These are phyloP conservation scores for Gelatoporia subvermispora DNA, from an alignment of 768 basidiomycete genomes.

Conservation along the genomic window DNA sequence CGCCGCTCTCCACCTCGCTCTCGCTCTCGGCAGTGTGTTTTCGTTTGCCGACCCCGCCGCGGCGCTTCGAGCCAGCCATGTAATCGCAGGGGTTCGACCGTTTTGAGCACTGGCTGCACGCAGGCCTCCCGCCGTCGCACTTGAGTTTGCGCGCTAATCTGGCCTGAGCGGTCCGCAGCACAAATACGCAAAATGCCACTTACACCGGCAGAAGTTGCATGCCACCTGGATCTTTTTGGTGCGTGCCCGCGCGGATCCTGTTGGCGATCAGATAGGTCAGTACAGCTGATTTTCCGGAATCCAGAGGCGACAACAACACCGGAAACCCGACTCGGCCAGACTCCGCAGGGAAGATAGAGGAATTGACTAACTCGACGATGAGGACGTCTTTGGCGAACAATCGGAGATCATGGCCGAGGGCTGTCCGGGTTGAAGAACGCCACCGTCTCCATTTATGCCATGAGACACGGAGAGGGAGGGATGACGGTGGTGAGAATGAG, in stretches of 20 bases:
- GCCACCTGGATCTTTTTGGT: slow-evolving; percentile 87
- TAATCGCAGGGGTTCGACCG: slow-evolving; percentile 78
- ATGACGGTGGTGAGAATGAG: slow-evolving; percentile 37
- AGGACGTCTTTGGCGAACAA: slow-evolving; percentile 26
- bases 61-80: slow-evolving; percentile 69
- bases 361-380: slow-evolving; percentile 34
- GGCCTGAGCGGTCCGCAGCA: slow-evolving; percentile 5
- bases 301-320: neutral
- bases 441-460: slow-evolving; percentile 12
- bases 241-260: slow-evolving; percentile 60
- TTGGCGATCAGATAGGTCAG: slow-evolving; percentile 8
- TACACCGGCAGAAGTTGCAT: slow-evolving; percentile 89
- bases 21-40: slow-evolving; percentile 46
- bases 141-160: slow-evolving; percentile 75
- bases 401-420: slow-evolving; percentile 12
- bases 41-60: slow-evolving; percentile 45
- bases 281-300: slow-evolving; percentile 7
- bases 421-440: slow-evolving; percentile 1
- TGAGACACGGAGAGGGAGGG: neutral
- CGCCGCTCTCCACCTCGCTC: slow-evolving; percentile 44
- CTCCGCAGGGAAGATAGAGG: slow-evolving; percentile 1
- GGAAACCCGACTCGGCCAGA: slow-evolving; percentile 1
- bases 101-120: slow-evolving; percentile 78
- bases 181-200: slow-evolving; percentile 30
- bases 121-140: slow-evolving; percentile 82